Conservation (phyloP, 108 stramenopile species). For the Aurantiochytrium sp. region DNA sequence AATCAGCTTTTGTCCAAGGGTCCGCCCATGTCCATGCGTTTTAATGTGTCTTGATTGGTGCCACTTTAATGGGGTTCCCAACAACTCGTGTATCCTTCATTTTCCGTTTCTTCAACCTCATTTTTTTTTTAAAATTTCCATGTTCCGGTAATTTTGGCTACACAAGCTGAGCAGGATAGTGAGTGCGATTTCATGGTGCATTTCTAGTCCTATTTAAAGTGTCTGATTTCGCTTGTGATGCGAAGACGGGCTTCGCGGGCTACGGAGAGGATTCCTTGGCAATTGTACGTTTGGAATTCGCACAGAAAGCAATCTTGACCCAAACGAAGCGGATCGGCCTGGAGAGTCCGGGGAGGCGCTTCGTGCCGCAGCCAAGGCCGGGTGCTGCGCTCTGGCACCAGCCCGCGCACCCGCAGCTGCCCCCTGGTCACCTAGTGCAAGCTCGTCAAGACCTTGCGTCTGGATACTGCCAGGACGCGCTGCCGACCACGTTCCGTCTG, state of each 20-base stretch:
- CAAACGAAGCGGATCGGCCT: background rate
- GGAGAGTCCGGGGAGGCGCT: background rate
- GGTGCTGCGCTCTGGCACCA: background rate
- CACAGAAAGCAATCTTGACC: background rate
- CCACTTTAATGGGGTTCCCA: too few relatives aligned
- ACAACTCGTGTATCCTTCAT: too few relatives aligned
- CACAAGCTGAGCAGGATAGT: background rate
- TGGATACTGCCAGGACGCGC: background rate
- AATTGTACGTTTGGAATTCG: background rate
- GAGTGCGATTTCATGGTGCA: background rate
- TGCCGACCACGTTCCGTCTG: background rate
- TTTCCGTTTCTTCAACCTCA: too few relatives aligned
- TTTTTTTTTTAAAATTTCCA: background rate
- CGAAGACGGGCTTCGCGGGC: background rate
- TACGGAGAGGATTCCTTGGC: background rate
- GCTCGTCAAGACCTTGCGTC: background rate
- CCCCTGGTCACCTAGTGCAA: background rate
- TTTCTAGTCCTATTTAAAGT: background rate
- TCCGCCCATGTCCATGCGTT: background rate
- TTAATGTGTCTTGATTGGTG: background rate
- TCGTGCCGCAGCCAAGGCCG: background rate
- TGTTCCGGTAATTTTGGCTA: background rate
- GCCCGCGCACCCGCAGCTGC: background rate
- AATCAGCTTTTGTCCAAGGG: background rate
- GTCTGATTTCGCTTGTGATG: background rate